phyloP scores from a whole-genome alignment of 2,329 filamentous ascomycete genomes.

The Corinectria fuckeliana region DNA sequence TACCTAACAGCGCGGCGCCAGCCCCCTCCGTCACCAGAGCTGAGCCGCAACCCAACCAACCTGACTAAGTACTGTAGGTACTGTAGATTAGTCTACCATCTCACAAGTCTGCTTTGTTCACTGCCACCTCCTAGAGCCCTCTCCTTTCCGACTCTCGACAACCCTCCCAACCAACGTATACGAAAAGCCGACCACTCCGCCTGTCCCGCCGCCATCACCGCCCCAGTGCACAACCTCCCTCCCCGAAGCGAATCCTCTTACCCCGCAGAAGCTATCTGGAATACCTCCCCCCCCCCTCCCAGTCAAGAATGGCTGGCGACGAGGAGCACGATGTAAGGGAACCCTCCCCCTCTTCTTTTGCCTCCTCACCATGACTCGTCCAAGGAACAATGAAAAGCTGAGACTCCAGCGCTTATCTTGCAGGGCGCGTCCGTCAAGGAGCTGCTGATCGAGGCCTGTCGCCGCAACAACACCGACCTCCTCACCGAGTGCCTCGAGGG shows the following conservation, averaged over 20 bases:
- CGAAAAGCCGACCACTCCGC: not conserved
- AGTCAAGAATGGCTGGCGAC: constrained; percentile 34
- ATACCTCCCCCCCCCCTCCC: not conserved
- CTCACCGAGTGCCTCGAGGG: constrained; percentile 74
- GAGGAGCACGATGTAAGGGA: constrained; percentile 46
- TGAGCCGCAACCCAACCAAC: not conserved
- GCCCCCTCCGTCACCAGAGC: not conserved
- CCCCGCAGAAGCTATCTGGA: not conserved
- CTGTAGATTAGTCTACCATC: too few relatives aligned
- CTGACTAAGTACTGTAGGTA: too few relatives aligned
- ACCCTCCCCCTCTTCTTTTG: not conserved
- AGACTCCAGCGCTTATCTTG: constrained; percentile 1
- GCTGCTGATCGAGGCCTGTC: constrained; percentile 89
- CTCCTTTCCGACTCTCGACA: not conserved
- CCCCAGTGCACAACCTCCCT: not conserved
- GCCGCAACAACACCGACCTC: constrained; percentile 89
- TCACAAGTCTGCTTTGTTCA: constrained; percentile 3
- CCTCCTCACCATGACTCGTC: not conserved
- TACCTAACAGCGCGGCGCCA: not conserved
- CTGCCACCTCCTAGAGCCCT: constrained; percentile 12
- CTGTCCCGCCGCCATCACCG: not conserved
- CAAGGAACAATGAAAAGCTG: not conserved
- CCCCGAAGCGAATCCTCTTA: not conserved
- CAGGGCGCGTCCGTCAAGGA: constrained; percentile 87
- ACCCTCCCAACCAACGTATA: too few relatives aligned